Evolutionary conservation across 73 alveolate genomes (phyloP), one percentile per base, ranked within the genome.

Genomic region (Symbiodinium natans): DNA sequence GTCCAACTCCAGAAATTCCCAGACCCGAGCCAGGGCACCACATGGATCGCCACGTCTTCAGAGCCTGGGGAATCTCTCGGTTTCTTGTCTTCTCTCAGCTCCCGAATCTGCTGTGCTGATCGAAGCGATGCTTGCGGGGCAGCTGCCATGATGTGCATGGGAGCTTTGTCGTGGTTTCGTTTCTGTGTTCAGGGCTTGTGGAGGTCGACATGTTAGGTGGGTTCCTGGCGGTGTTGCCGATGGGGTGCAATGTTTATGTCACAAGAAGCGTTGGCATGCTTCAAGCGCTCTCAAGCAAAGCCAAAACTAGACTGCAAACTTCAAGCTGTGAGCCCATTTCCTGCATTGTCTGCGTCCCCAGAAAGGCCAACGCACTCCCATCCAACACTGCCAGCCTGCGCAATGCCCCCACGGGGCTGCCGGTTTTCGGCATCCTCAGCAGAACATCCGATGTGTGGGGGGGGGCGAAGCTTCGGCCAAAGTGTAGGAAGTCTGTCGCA

Each of bases 401-500:
- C 95, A 29, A 88, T 88, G 95, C 95, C 95, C 36, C 86, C 95
- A 39, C 95, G 83, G 25, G 95, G 95, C 95, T 88, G 95, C 86
- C 95, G 95, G 41, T 88, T 54, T 56, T 88, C 95, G 43, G 95
- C 68, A 40, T 88, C 95, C 46, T 83, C 23, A 52, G 71, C 71
- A n/a, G n/a, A n/a, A n/a, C n/a, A n/a, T n/a, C n/a, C n/a, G n/a
- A n/a, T n/a, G n/a, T n/a, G n/a, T n/a, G n/a, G n/a, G n/a, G n/a
- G n/a, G n/a, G n/a, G n/a, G n/a, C n/a, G n/a, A n/a, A n/a, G n/a
- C n/a, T n/a, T n/a, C n/a, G n/a, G n/a, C n/a, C n/a, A n/a, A n/a
- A n/a, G n/a, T n/a, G n/a, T n/a, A n/a, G n/a, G n/a, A n/a, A n/a
- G n/a, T n/a, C n/a, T n/a, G n/a, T n/a, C n/a, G n/a, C n/a, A n/a